Evolutionary conservation across 331 rosid genomes (phyloP), one percentile per base, ranked within the genome.

Genomic region (Stylosanthes scabra): DNA sequence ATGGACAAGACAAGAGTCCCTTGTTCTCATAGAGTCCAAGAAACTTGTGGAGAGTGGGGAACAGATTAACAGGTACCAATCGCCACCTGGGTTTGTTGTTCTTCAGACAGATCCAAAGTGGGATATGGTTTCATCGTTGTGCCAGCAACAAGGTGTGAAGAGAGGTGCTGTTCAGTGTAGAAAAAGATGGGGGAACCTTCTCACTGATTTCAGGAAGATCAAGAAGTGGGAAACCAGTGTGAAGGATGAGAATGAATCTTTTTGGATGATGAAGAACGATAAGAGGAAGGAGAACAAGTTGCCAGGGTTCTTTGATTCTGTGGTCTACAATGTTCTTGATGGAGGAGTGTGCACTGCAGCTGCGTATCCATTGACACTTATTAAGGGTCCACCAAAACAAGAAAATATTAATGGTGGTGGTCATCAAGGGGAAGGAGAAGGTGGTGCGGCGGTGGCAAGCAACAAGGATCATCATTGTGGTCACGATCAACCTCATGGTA

Each of bases 181-280:
- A 12, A 84, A 84, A 28, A 64, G 88, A 2, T 84, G 85, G 85
- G 82, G 85, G 11, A 84, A 80, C 14, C 88, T 84, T 11, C 81
- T 80, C 3, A 77, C 85, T 55, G 88, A 84, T 14, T 84, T 59
- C 81, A 77, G 76, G 75, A 84, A 80, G 82, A 86, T 88, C 42
- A 82, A 81, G 78, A 88, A 76, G 52, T 84, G 90, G 87, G 89
- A 88, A 34, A 28, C 83, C 0, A 11, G 10, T 5, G 10, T 45
- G 2, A 75, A 81, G 56, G 80, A 61, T 0, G 83, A 80, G 54
- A 39, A 68, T 0, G 86, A 76, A 39, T 88, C 90, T 0, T 88
- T 83, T 72, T 88, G 87, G 90, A 39, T 80, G 64, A 88, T 86
- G 93, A 86, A 83, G 41, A 88, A 82, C 41, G 86, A 83, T 69